Evolutionary conservation across 768 basidiomycete genomes (phyloP).

Genomic region (Suillus paluster): DNA sequence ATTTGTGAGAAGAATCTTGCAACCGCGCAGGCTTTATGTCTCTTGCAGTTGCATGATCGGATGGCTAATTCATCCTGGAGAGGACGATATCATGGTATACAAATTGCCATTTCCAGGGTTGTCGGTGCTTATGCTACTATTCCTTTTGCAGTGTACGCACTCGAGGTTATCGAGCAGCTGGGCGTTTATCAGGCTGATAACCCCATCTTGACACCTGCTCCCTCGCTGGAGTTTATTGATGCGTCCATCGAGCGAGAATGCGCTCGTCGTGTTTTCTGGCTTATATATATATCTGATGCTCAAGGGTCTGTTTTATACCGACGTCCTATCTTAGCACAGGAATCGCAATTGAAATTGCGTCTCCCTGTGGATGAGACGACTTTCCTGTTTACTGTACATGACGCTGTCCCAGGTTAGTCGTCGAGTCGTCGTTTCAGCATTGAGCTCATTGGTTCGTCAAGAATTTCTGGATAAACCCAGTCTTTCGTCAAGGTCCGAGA

Average conservation of each 20-base stretch:
- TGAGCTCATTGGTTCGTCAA: conserved; percentile 25
- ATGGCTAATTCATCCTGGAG: conserved; percentile 42
- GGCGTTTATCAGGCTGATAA: conserved; percentile 68
- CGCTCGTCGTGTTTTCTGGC: conserved; percentile 82
- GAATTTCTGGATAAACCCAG: conserved; percentile 73
- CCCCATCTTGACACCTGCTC: conserved; percentile 60
- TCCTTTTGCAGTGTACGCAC: conserved; percentile 54
- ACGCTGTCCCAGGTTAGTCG: conserved; percentile 35
- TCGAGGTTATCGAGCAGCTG: conserved; percentile 69
- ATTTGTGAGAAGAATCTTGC: conserved; percentile 66
- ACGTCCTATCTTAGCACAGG: conserved; percentile 40
- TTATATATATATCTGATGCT: conserved; percentile 65
- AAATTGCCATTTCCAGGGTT: conserved; percentile 14
- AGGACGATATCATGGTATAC: conserved; percentile 33
- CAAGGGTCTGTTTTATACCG: conserved; percentile 44
- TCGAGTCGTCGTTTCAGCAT: conserved; percentile 1
- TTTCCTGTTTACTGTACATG: conserved; percentile 68
- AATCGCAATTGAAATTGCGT: conserved; percentile 58
- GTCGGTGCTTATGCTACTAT: conserved; percentile 16
- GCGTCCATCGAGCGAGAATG: conserved; percentile 75
- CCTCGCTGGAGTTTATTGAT: conserved; percentile 62
- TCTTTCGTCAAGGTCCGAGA: conserved; percentile 60
- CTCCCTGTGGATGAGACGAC: conserved; percentile 83
- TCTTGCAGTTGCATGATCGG: conserved; percentile 72
- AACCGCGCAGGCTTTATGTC: conserved; percentile 75